Percentiles rank a stretch among this genome's conserved stretches.
phyloP scores from a whole-genome alignment of 1,284 basidiomycete genomes.

The Malassezia yamatoensis region DNA sequence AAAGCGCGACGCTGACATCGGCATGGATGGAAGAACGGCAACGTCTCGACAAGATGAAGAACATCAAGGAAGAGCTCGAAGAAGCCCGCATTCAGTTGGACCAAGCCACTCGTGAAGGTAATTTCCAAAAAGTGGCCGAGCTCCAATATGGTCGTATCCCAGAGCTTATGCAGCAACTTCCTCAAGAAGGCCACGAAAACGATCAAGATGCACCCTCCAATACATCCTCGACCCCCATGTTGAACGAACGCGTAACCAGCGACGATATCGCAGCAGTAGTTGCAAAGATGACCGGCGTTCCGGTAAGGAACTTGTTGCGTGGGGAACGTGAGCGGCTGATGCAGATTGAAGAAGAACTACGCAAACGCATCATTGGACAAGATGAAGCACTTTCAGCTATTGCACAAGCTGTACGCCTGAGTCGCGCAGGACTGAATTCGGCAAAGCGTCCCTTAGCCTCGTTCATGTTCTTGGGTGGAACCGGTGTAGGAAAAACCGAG shows the following conservation, averaged over 20 bases:
- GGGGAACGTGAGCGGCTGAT: slow-evolving; percentile 81
- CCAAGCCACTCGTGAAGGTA: slow-evolving; percentile 71
- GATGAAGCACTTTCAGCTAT: slow-evolving; percentile 70
- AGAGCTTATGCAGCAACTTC: slow-evolving; percentile 64
- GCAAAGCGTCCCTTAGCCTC: slow-evolving; percentile 78
- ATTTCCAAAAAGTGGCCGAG: slow-evolving; percentile 66
- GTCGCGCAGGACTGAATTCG: slow-evolving; percentile 75
- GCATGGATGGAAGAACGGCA: slow-evolving; percentile 70
- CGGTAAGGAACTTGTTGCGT: slow-evolving; percentile 74
- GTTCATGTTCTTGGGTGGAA: slow-evolving; percentile 79
- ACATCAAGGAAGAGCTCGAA: slow-evolving; percentile 68
- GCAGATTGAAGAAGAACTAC: slow-evolving; percentile 72
- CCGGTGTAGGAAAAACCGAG: slow-evolving; percentile 75
- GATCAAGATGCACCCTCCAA: neutral
- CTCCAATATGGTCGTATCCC: slow-evolving; percentile 77
- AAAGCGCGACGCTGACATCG: slow-evolving; percentile 53
- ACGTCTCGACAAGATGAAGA: slow-evolving; percentile 66
- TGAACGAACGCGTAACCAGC: slow-evolving; percentile 76
- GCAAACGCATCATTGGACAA: slow-evolving; percentile 72
- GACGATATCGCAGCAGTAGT: slow-evolving; percentile 74
- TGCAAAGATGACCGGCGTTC: slow-evolving; percentile 81
- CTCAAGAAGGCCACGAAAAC: slow-evolving; percentile 57
- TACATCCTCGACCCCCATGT: slow-evolving; percentile 49
- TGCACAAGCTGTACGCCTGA: slow-evolving; percentile 77
- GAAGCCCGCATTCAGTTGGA: slow-evolving; percentile 74